Percentiles rank a stretch among this genome's conserved stretches.
Conservation (phyloP, 2,329 filamentous ascomycete genomes). For the Trichoderma koningiopsis region DNA sequence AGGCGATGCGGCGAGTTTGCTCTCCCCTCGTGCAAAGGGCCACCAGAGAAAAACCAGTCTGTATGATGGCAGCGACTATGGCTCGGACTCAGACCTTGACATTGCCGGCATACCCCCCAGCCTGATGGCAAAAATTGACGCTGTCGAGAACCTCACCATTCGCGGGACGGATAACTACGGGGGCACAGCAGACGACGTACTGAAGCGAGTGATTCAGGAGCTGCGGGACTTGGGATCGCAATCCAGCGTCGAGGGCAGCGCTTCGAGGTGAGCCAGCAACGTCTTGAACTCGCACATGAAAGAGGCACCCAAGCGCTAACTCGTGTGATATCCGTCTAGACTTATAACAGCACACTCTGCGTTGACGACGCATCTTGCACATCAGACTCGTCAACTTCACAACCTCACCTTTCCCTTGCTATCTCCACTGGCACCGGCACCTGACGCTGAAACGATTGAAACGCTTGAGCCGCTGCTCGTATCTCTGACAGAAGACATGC, state of each 20-base stretch:
- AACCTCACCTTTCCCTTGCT: conserved; percentile 71
- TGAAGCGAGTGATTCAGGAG: conserved; percentile 68
- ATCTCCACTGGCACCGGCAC: conserved; percentile 66
- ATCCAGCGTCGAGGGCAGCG: conserved; percentile 69
- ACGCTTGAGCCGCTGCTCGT: conserved; percentile 69
- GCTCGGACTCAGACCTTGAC: conserved; percentile 71
- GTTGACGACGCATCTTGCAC: conserved; percentile 70
- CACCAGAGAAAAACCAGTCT: conserved; percentile 59
- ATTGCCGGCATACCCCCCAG: conserved; percentile 67
- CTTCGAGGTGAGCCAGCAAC: conserved; percentile 60
- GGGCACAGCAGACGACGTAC: conserved; percentile 65
- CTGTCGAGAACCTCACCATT: conserved; percentile 69
- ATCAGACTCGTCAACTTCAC: conserved; percentile 76
- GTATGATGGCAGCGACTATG: conserved; percentile 75
- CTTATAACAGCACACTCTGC: conserved; percentile 76
- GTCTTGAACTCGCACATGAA: not conserved
- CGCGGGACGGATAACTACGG: conserved; percentile 67
- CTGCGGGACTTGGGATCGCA: conserved; percentile 73
- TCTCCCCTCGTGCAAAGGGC: conserved; percentile 45
- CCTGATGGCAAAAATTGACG: conserved; percentile 70
- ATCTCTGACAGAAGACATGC: conserved; percentile 66
- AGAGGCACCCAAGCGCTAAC: not conserved
- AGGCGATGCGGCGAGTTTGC: conserved; percentile 48
- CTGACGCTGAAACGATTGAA: conserved; percentile 66
- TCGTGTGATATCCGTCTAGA: conserved; percentile 43